These are phyloP conservation scores for Fusarium temperatum DNA, from an alignment of 2,329 filamentous ascomycete genomes.

Conservation along the genomic window DNA sequence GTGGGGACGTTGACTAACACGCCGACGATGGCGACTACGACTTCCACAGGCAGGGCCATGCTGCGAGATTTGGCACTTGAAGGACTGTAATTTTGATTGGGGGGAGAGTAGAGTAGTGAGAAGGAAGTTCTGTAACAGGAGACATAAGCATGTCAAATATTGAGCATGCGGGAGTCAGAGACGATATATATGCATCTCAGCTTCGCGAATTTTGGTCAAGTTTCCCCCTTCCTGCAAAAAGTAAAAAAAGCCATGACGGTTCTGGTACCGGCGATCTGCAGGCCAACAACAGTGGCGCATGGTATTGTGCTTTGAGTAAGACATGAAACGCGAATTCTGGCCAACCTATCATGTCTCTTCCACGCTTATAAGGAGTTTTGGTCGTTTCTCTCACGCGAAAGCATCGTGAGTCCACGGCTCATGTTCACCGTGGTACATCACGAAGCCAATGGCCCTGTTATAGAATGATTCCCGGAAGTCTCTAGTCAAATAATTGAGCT, in stretches of 20 bases:
- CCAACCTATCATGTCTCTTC: not conserved
- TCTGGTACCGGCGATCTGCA: too few relatives aligned
- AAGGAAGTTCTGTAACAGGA: too few relatives aligned
- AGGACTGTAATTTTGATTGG: rapidly evolving
- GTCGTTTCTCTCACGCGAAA: rapidly evolving
- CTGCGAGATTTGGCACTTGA: rapidly evolving
- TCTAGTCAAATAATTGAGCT: rapidly evolving
- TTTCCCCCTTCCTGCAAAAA: too few relatives aligned
- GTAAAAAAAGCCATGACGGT: too few relatives aligned
- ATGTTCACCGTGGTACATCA: too few relatives aligned
- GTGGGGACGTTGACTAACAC: constrained; percentile 12
- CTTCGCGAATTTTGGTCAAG: not conserved
- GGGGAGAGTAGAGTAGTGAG: too few relatives aligned
- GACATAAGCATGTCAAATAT: too few relatives aligned
- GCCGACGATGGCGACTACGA: not conserved
- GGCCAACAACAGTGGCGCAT: too few relatives aligned
- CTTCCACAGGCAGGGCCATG: not conserved
- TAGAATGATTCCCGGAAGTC: rapidly evolving
- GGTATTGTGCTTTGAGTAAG: rapidly evolving
- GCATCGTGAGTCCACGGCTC: rapidly evolving
- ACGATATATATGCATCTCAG: not conserved
- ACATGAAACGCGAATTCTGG: not conserved
- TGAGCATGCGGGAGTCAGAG: not conserved
- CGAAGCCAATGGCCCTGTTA: not conserved
- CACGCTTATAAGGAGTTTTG: rapidly evolving